phyloP scores from a whole-genome alignment of 768 basidiomycete species.

The Gyrodon lividus region DNA sequence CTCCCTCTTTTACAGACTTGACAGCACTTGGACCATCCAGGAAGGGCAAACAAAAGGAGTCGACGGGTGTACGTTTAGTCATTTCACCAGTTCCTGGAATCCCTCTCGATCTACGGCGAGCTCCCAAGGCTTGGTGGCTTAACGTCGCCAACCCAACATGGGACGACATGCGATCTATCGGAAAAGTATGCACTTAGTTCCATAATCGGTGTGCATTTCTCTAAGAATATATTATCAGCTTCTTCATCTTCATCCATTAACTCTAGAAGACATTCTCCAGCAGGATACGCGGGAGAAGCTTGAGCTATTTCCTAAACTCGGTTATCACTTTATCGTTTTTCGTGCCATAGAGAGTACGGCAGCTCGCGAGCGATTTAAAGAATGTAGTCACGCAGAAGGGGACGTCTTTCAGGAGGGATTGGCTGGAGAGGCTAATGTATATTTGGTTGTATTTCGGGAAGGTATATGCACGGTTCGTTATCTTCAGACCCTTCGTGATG shows the following conservation, averaged over 20 bases:
- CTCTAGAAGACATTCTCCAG: constrained; percentile 89
- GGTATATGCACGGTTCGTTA: constrained; percentile 73
- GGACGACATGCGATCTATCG: constrained; percentile 83
- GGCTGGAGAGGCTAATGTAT: constrained; percentile 80
- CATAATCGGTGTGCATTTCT: neutral
- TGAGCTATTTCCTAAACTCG: constrained; percentile 81
- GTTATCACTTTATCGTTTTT: constrained; percentile 91
- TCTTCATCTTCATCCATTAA: constrained; percentile 86
- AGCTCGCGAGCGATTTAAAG: constrained; percentile 40
- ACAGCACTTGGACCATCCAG: constrained; percentile 22
- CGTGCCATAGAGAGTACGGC: constrained; percentile 69
- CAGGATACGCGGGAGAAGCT: constrained; percentile 92
- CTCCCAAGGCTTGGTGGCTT: constrained; percentile 79
- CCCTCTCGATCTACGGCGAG: constrained; percentile 8
- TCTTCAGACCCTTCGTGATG: neutral
- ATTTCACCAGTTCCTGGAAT: neutral
- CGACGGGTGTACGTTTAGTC: neutral
- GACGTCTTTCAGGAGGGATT: constrained; percentile 38
- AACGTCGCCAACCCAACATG: constrained; percentile 86
- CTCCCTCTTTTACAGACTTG: constrained; percentile 32
- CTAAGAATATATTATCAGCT: constrained; percentile 43
- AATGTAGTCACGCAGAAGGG: constrained; percentile 20
- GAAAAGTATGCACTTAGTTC: constrained; percentile 55
- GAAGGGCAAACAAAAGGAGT: constrained; percentile 50
- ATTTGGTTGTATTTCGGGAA: constrained; percentile 84